These are phyloP conservation scores for Xerophyta viscosa DNA, from an alignment of 106 monocot species.

Conservation along the genomic window DNA sequence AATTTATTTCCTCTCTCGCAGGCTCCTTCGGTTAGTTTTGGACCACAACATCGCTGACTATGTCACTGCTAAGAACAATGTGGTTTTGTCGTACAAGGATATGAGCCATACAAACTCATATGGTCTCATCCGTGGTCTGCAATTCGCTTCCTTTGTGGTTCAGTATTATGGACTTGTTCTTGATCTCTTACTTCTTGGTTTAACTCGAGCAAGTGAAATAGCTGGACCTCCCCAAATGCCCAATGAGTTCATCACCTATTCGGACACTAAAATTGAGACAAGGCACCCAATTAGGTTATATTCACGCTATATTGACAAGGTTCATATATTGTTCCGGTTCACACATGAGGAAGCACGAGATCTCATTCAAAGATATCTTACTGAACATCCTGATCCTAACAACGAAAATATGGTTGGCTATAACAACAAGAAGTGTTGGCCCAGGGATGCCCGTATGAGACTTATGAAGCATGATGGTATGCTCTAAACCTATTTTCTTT, in stretches of 20 bases:
- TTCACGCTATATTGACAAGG: conserved; percentile 95
- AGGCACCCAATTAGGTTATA: conserved; percentile 96
- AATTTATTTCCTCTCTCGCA: conserved; percentile 16
- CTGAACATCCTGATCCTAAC: conserved; percentile 99
- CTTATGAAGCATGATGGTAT: conserved; percentile 99
- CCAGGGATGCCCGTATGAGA: conserved; percentile 98
- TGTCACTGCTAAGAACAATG: conserved; percentile 98
- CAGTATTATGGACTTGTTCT: conserved; percentile 98
- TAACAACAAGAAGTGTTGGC: conserved; percentile 99
- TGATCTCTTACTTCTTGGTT: conserved; percentile 94
- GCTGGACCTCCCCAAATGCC: conserved; percentile 98
- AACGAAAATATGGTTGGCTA: conserved; percentile 99
- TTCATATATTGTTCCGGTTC: conserved; percentile 93
- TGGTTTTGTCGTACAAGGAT: conserved; percentile 97
- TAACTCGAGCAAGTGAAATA: conserved; percentile 98
- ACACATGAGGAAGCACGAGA: conserved; percentile 98
- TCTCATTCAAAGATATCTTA: conserved; percentile 92
- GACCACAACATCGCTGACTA: conserved; percentile 99
- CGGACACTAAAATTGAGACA: conserved; percentile 87
- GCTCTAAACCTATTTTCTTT: conserved; percentile 1
- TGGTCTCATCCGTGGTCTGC: conserved; percentile 96
- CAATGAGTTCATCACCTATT: conserved; percentile 94
- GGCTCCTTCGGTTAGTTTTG: conserved; percentile 89
- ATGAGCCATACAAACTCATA: conserved; percentile 99
- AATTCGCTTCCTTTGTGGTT: conserved; percentile 99